phyloP scores from a whole-genome alignment of 345 rosid species.

The Eucalyptus grandis region DNA sequence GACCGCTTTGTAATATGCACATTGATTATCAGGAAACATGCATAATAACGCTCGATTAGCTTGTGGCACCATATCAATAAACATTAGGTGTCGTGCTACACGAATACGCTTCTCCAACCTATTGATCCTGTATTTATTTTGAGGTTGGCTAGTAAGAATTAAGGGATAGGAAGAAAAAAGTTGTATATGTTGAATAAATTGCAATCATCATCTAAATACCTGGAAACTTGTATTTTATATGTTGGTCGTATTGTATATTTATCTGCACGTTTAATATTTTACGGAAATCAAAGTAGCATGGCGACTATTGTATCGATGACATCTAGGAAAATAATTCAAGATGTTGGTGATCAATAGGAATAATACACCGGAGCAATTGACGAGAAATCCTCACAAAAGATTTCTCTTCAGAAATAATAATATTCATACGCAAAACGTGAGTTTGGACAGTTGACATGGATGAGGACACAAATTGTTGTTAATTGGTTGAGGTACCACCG shows the following conservation, averaged over 20 bases:
- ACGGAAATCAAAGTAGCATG: background rate
- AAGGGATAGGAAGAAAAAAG: background rate
- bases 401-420: background rate
- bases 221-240: background rate
- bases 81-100: background rate
- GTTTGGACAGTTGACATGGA: background rate
- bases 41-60: background rate
- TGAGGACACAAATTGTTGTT: background rate
- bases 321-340: background rate
- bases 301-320: background rate
- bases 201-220: background rate
- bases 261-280: background rate
- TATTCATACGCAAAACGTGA: background rate
- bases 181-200: background rate
- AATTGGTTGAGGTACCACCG: background rate
- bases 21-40: background rate
- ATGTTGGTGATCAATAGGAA: background rate
- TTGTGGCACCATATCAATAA: background rate
- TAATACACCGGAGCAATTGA: background rate
- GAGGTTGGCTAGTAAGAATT: background rate
- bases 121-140: background rate
- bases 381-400: background rate
- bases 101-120: background rate
- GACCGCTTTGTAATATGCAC: background rate
- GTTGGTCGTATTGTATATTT: background rate